phyloP scores from a whole-genome alignment of 495 filamentous ascomycete genomes.

The Monascus purpureus region DNA sequence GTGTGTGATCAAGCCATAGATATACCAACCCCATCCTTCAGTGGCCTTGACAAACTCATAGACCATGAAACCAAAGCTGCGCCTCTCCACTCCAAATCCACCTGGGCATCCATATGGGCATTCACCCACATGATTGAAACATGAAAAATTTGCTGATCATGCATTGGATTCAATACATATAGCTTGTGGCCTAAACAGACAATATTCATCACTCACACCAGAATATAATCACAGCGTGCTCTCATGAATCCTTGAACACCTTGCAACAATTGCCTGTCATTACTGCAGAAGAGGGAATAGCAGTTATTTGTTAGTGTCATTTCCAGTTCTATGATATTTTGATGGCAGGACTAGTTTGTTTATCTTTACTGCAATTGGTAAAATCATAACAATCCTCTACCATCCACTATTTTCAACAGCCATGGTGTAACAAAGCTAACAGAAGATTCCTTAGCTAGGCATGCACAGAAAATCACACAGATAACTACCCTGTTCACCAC shows the following conservation, averaged over 20 bases:
- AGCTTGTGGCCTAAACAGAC: background rate
- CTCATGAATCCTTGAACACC: background rate
- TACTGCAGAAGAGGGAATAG: background rate
- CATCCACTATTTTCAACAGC: too few species aligned
- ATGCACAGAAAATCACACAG: background rate
- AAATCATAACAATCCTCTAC: too few species aligned
- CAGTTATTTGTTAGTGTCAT: background rate
- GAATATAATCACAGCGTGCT: background rate
- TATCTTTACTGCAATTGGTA: background rate
- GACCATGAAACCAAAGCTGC: background rate
- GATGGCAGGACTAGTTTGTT: background rate
- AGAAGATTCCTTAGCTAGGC: too few species aligned
- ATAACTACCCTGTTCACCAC: too few species aligned
- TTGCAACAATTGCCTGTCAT: background rate
- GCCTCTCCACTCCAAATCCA: background rate
- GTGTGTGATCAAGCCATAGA: constrained; percentile 1
- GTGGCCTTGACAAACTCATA: background rate
- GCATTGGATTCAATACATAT: constrained; percentile 1
- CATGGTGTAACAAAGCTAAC: too few species aligned
- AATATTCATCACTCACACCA: background rate
- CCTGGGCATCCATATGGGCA: background rate
- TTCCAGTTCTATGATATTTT: background rate
- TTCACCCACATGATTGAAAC: background rate
- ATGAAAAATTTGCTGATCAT: background rate
- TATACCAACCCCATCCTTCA: background rate